A percentile compares a stretch with the other conserved stretches of the same genome.
Evolutionary conservation across 352 stramenopile genomes (phyloP).

Genomic region (Saprolegnia parasitica): DNA sequence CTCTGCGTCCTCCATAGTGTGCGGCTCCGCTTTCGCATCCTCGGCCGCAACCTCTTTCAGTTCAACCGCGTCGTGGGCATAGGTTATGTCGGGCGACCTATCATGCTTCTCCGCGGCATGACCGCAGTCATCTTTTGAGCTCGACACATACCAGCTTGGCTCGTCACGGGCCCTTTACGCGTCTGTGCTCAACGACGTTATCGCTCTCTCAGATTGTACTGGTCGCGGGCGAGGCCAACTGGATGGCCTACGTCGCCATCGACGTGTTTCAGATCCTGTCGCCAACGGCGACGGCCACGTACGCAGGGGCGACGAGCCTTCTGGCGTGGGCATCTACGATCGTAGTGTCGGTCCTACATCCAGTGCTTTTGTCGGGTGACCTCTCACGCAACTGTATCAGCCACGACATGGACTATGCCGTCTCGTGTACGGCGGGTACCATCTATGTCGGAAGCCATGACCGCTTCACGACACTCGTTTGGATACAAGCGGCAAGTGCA

Average conservation of each 20-base stretch:
- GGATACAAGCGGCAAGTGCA: background rate
- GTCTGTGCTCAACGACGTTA: background rate
- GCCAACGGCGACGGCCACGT: background rate
- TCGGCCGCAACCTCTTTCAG: background rate
- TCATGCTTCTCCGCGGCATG: constrained; percentile 8
- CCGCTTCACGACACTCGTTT: background rate
- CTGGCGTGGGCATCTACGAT: background rate
- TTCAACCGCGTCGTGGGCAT: constrained; percentile 20
- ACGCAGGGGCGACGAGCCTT: background rate
- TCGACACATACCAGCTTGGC: background rate
- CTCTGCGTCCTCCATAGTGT: background rate
- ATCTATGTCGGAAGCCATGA: background rate
- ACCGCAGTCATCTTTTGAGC: constrained; percentile 3
- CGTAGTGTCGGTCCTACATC: background rate
- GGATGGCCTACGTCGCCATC: background rate
- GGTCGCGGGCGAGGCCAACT: constrained; percentile 13
- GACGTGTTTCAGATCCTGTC: background rate
- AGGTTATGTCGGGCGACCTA: background rate
- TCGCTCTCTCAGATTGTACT: background rate
- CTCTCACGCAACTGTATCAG: background rate
- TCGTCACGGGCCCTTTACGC: background rate
- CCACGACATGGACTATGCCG: constrained; percentile 5
- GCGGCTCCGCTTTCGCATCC: background rate
- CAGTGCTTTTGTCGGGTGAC: background rate
- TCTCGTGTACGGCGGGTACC: background rate